phyloP scores from a whole-genome alignment of 1,284 basidiomycete genomes.

The Naganishia liquefaciens region DNA sequence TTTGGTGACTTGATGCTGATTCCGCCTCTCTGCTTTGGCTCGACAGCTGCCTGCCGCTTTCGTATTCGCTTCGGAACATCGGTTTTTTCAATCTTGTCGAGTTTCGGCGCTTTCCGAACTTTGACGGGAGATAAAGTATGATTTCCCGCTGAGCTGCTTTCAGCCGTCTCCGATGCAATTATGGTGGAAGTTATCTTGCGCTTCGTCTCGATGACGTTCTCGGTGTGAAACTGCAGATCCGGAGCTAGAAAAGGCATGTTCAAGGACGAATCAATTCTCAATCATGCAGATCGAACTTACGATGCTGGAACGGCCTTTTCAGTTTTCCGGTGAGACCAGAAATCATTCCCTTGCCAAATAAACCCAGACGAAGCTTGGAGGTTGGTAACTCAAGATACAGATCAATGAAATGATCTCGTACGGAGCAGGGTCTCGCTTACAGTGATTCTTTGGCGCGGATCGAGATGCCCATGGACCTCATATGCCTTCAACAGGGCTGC shows the following conservation, averaged over 20 bases:
- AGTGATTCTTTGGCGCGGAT: constrained; percentile 7
- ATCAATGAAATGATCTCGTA: neutral
- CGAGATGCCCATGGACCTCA: constrained; percentile 11
- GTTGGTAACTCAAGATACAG: constrained; percentile 1
- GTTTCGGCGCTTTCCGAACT: too few species aligned
- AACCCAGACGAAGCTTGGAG: constrained; percentile 3
- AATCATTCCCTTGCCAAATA: constrained; percentile 20
- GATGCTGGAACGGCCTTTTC: constrained; percentile 1
- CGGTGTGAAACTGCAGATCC: constrained; percentile 21
- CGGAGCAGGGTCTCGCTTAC: neutral
- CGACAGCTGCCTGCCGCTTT: too few species aligned
- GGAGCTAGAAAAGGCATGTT: neutral
- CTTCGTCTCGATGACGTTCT: constrained; percentile 13
- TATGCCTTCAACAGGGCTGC: constrained; percentile 21
- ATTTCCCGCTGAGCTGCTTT: neutral
- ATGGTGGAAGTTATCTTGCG: neutral
- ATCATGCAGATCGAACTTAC: too few species aligned
- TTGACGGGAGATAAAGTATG: neutral
- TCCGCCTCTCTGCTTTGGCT: too few species aligned
- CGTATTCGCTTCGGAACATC: too few species aligned
- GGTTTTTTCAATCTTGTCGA: neutral
- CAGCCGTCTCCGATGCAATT: neutral
- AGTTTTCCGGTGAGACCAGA: constrained; percentile 2
- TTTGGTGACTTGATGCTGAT: too few species aligned
- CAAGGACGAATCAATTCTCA: too few species aligned